Conservation (phyloP, 768 basidiomycete species). For the Lactarius psammicola region DNA sequence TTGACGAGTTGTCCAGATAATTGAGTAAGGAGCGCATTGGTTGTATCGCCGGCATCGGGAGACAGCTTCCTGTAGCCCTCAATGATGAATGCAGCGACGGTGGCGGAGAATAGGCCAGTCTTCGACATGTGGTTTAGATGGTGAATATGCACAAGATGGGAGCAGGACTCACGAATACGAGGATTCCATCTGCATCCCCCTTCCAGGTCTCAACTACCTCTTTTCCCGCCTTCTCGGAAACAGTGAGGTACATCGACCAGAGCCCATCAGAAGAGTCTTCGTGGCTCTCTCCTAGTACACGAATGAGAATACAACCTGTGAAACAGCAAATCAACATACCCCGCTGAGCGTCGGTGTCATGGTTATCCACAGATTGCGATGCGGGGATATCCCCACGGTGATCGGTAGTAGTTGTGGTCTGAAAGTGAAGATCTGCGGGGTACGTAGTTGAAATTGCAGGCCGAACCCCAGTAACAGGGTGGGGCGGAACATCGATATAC, state of each 20-base stretch:
- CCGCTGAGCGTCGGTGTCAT: not conserved
- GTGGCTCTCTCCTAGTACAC: not conserved
- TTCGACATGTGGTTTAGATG: not conserved
- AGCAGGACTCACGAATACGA: conserved; percentile 13
- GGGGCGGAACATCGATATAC: too few species aligned
- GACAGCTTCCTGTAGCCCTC: conserved; percentile 18
- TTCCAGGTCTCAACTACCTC: conserved; percentile 8
- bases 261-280: conserved; percentile 6
- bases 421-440: too few species aligned
- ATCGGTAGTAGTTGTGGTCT: too few species aligned
- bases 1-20: not conserved
- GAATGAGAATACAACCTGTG: not conserved
- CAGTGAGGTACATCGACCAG: conserved; percentile 15
- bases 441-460: too few species aligned
- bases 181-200: conserved; percentile 5
- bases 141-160: not conserved
- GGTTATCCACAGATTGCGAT: too few species aligned
- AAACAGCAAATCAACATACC: not conserved
- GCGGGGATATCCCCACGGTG: too few species aligned
- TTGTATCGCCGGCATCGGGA: conserved; percentile 6
- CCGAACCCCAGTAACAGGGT: too few species aligned
- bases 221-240: conserved; percentile 7
- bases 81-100: conserved; percentile 23
- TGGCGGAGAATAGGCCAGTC: conserved; percentile 26
- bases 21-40: not conserved